Conservation (phyloP, 305 asterid genomes). For the Fraxinus dipetala region DNA sequence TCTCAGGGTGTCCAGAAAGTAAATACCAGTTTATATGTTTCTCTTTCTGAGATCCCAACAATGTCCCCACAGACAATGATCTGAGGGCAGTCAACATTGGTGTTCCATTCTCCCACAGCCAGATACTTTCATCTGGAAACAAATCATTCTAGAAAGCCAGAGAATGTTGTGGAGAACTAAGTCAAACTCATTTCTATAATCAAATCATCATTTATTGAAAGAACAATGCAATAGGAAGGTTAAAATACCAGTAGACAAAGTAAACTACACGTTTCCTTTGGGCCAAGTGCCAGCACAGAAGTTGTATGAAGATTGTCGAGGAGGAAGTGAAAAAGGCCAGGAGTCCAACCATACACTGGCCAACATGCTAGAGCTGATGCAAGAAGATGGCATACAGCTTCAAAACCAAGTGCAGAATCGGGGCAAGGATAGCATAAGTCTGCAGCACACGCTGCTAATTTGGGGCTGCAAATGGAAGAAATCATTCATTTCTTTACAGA, state of each 20-base stretch:
- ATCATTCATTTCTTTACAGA: conserved; percentile 17
- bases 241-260: conserved; percentile 75
- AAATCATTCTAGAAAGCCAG: conserved; percentile 71
- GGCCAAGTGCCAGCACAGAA: conserved; percentile 80
- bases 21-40: conserved; percentile 78
- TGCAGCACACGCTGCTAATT: conserved; percentile 76
- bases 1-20: conserved; percentile 63
- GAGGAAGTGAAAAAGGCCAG: conserved; percentile 75
- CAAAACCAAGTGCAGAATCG: conserved; percentile 70
- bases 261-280: conserved; percentile 89
- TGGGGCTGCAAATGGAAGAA: conserved; percentile 70
- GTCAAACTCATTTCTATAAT: conserved; percentile 24
- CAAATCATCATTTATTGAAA: conserved; percentile 16
- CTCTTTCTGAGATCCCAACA: conserved; percentile 63
- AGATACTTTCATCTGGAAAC: conserved; percentile 70
- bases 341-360: conserved; percentile 96
- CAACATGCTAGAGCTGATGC: conserved; percentile 93
- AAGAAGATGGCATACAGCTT: conserved; percentile 88
- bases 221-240: conserved; percentile 22
- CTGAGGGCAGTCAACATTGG: conserved; percentile 68
- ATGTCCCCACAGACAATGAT: conserved; percentile 63
- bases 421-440: conserved; percentile 68
- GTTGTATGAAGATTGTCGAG: conserved; percentile 68
- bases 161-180: conserved; percentile 25
- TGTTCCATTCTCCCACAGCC: conserved; percentile 88